phyloP scores from a whole-genome alignment of 192 early-diverging fungal species.

The Backusella sp. region DNA sequence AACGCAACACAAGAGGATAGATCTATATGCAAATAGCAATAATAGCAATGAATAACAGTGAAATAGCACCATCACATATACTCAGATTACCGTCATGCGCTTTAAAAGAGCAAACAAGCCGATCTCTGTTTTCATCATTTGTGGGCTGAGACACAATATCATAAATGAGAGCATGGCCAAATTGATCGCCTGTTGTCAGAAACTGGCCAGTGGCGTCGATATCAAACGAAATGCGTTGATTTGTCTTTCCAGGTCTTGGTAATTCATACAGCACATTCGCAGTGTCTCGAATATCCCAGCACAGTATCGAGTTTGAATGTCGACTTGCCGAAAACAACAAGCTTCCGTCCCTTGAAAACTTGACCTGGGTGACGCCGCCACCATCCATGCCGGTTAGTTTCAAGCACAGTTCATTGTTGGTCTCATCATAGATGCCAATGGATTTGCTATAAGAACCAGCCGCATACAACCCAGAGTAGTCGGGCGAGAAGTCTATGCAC shows the following conservation, averaged over 20 bases:
- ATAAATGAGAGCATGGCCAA: slow-evolving; percentile 42
- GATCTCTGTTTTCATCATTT: slow-evolving; percentile 14
- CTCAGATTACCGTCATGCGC: slow-evolving; percentile 21
- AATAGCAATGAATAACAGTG: no score
- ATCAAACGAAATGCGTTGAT: slow-evolving; percentile 74
- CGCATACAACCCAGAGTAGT: slow-evolving; percentile 62
- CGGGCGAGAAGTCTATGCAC: slow-evolving; percentile 66
- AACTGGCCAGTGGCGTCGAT: slow-evolving; percentile 59
- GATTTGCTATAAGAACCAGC: slow-evolving; percentile 71
- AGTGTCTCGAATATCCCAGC: slow-evolving; percentile 82
- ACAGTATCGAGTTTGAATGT: slow-evolving; percentile 54
- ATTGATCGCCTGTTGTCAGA: slow-evolving; percentile 62
- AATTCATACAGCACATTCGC: slow-evolving; percentile 56
- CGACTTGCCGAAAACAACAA: slow-evolving; percentile 71
- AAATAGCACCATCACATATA: neutral
- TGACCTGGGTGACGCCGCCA: slow-evolving; percentile 55
- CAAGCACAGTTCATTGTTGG: slow-evolving; percentile 51
- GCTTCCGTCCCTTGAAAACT: slow-evolving; percentile 66
- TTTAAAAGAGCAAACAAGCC: neutral
- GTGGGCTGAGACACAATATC: slow-evolving; percentile 19
- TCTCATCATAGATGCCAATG: slow-evolving; percentile 64
- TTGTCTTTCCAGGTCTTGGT: slow-evolving; percentile 55
- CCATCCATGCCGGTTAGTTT: slow-evolving; percentile 49
- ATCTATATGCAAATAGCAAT: slow-evolving; percentile 40
- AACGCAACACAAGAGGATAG: slow-evolving; percentile 52